Conservation (phyloP, 495 filamentous ascomycete species). For the Daldinia concentrica region DNA sequence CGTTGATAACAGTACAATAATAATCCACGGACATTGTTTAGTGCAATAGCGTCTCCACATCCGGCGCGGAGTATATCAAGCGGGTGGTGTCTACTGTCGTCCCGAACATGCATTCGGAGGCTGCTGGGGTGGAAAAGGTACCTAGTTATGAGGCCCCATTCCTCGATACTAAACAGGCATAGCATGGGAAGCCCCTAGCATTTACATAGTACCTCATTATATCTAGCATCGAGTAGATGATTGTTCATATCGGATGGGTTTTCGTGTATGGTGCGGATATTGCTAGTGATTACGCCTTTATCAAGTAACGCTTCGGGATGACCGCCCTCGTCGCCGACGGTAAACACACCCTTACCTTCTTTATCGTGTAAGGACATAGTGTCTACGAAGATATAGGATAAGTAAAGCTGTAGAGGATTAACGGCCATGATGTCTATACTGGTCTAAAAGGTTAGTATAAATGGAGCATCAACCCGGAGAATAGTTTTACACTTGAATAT, state of each 20-base stretch:
- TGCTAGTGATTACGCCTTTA: not conserved
- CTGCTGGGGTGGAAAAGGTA: not conserved
- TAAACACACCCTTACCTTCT: not conserved
- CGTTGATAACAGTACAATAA: slow-evolving; percentile 68
- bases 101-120: not conserved
- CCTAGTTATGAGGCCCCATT: not conserved
- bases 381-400: not conserved
- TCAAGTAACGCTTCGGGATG: not conserved
- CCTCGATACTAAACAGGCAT: not conserved
- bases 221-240: not conserved
- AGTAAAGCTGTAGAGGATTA: not conserved
- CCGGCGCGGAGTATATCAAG: slow-evolving; percentile 66
- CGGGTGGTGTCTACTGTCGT: slow-evolving; percentile 64
- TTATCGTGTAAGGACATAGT: not conserved
- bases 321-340: not conserved
- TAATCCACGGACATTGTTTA: slow-evolving; percentile 68
- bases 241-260: not conserved
- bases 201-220: not conserved
- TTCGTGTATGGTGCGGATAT: not conserved
- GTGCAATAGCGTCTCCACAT: slow-evolving; percentile 60
- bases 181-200: not conserved
- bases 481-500: too few relatives aligned
- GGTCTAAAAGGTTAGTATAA: not conserved
- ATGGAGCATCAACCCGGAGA: too few relatives aligned
- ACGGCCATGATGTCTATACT: not conserved